phyloP scores from a whole-genome alignment of 2,329 filamentous ascomycete species.

The Neofusicoccum parvum region DNA sequence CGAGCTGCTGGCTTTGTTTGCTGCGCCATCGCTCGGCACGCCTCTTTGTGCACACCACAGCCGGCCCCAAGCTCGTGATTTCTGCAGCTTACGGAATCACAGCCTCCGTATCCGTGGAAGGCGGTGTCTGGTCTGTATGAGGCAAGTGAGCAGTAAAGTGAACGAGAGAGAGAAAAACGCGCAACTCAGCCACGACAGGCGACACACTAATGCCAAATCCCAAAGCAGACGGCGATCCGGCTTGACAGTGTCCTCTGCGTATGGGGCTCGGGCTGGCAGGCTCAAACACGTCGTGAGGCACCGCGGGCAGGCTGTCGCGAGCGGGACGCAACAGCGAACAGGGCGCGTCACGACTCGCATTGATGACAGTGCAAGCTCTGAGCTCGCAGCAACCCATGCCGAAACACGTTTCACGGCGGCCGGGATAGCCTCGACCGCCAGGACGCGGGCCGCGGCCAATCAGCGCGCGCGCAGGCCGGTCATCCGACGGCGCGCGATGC shows the following conservation, averaged over 20 bases:
- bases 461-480: background rate
- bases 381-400: constrained; percentile 1
- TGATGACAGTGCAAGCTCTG: background rate
- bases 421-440: background rate
- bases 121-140: no score
- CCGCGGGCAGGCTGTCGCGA: background rate
- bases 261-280: background rate
- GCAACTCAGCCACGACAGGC: background rate
- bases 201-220: background rate
- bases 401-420: constrained; percentile 11
- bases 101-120: background rate
- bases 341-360: background rate
- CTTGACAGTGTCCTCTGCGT: background rate
- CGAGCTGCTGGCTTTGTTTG: background rate
- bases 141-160: no score
- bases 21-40: background rate
- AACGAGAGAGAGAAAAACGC: background rate
- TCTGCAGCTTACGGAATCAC: background rate
- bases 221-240: background rate
- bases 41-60: background rate
- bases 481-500: background rate
- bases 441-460: background rate
- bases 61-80: background rate
- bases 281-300: constrained; percentile 11
- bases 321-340: no score